Evolutionary conservation across 148 eudicot genomes (phyloP).

Genomic region (Vaccinium vitisidaea): DNA sequence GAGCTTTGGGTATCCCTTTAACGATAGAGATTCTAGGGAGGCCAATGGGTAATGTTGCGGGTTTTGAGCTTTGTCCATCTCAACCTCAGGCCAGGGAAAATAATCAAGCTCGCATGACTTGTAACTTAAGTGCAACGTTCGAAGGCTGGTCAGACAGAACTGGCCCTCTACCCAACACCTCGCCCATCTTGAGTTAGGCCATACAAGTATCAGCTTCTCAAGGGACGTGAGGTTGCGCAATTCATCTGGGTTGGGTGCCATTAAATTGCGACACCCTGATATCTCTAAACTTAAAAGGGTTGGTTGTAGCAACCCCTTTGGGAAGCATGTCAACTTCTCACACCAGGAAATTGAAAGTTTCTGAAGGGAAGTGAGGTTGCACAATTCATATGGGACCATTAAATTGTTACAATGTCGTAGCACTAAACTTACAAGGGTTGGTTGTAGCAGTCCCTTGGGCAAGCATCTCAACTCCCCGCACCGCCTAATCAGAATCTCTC

Average conservation of each 20-base stretch:
- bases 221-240: not conserved
- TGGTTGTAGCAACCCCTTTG: not conserved
- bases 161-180: not conserved
- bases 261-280: fast-evolving
- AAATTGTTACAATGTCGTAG: too few species aligned
- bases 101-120: not conserved
- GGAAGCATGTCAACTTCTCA: not conserved
- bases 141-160: not conserved
- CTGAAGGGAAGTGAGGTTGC: not conserved
- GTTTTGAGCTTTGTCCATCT: not conserved
- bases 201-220: not conserved
- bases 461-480: too few species aligned
- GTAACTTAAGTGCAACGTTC: not conserved
- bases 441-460: too few species aligned
- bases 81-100: not conserved
- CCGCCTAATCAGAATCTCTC: too few species aligned
- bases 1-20: not conserved
- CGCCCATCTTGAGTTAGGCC: not conserved
- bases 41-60: too few species aligned
- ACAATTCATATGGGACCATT: not conserved
- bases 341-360: fast-evolving
- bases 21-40: too few species aligned
- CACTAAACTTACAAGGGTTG: too few species aligned
- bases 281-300: not conserved
- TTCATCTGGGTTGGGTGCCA: not conserved